phyloP scores from a whole-genome alignment of 371 early-diverging fungal species.

The Syncephalis plumigaleata region DNA sequence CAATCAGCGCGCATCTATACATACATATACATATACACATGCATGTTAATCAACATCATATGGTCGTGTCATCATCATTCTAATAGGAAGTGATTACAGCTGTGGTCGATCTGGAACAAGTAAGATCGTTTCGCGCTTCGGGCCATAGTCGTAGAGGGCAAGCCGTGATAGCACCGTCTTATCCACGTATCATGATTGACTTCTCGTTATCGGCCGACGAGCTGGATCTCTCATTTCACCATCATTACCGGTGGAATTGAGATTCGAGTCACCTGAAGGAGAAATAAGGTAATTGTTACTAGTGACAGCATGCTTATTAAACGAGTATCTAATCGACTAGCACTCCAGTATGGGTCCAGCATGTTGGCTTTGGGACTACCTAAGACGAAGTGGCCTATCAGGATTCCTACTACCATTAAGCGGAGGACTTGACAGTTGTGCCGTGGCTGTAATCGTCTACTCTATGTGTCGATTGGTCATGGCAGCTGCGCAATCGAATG shows the following conservation, averaged over 20 bases:
- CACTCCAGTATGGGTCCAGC: constrained; percentile 70
- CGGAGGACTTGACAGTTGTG: constrained; percentile 94
- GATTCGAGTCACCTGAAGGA: constrained; percentile 47
- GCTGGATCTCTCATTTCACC: constrained; percentile 15
- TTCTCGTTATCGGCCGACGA: constrained; percentile 28
- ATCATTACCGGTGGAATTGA: constrained; percentile 11
- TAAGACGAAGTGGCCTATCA: constrained; percentile 69
- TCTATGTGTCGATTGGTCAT: constrained; percentile 90
- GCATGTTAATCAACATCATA: too few species aligned
- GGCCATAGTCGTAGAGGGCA: constrained; percentile 64
- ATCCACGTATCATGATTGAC: constrained; percentile 38
- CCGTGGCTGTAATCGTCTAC: constrained; percentile 80
- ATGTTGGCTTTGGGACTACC: constrained; percentile 98
- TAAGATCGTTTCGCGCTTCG: constrained; percentile 63
- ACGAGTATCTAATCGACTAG: too few species aligned
- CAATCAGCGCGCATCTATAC: not conserved
- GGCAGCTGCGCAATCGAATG: constrained; percentile 38
- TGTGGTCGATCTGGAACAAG: constrained; percentile 78
- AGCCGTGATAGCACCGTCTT: constrained; percentile 35
- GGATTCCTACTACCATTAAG: constrained; percentile 93
- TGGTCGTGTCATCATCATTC: not conserved
- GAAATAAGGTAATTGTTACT: constrained; percentile 72
- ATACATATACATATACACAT: not conserved
- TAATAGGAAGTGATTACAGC: constrained; percentile 78
- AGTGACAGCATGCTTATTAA: not conserved